These are phyloP conservation scores for Coemansia sp. DNA, from an alignment of 371 early-diverging fungal genomes.

Conservation along the genomic window DNA sequence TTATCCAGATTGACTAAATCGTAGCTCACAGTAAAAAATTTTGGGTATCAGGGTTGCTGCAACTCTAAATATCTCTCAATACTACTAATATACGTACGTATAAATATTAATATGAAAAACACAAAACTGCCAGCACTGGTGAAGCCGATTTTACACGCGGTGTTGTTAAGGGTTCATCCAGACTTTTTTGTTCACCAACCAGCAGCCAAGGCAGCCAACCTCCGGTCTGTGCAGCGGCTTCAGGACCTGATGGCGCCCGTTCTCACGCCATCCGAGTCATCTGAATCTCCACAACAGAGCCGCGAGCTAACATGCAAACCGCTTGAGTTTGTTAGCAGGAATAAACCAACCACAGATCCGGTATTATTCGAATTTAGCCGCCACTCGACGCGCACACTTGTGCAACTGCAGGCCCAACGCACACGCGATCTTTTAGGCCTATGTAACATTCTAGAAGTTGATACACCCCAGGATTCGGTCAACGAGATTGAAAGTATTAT, in stretches of 20 bases:
- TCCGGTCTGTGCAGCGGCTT: constrained; percentile 43
- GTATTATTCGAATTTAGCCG: constrained; percentile 20
- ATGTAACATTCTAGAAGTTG: constrained; percentile 22
- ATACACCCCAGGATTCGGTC: neutral
- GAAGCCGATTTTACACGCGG: constrained; percentile 40
- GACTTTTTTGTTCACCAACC: constrained; percentile 41
- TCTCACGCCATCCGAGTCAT: neutral
- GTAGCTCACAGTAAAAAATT: neutral
- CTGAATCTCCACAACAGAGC: neutral
- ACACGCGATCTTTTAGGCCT: constrained; percentile 34
- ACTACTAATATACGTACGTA: neutral
- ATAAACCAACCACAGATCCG: constrained; percentile 6
- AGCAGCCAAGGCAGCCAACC: constrained; percentile 33
- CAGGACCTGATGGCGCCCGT: constrained; percentile 42
- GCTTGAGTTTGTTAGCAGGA: constrained; percentile 25
- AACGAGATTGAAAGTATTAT: constrained; percentile 16
- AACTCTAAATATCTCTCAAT: neutral
- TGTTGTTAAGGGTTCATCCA: constrained; percentile 40
- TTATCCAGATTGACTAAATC: neutral
- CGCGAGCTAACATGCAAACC: constrained; percentile 8
- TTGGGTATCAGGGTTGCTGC: neutral
- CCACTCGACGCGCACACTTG: neutral
- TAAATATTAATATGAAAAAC: neutral
- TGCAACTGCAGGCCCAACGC: constrained; percentile 25
- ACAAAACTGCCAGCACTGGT: constrained; percentile 27